Conservation (phyloP, 208 protist genomes). For the Wallacemonas sp. region DNA sequence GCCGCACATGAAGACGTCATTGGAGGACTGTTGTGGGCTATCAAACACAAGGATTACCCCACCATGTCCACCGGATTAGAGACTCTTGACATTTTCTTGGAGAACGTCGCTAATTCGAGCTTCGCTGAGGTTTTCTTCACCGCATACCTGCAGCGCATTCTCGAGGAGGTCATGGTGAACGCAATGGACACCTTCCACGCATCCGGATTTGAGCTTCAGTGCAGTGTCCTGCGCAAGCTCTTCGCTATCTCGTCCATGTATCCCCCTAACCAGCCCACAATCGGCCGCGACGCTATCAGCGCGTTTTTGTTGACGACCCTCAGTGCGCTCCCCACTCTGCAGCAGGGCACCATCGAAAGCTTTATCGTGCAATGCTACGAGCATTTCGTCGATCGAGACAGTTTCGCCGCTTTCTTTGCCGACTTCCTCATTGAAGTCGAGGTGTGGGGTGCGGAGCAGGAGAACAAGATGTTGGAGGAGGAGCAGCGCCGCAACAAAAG, state of each 20-base stretch:
- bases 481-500: slow-evolving; percentile 19
- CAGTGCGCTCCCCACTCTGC: slow-evolving; percentile 67
- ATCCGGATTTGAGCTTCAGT: slow-evolving; percentile 75
- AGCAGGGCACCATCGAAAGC: slow-evolving; percentile 29
- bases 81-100: slow-evolving; percentile 93
- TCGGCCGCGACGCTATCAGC: slow-evolving; percentile 58
- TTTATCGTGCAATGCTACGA: slow-evolving; percentile 67
- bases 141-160: slow-evolving; percentile 76
- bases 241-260: slow-evolving; percentile 69
- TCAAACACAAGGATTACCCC: slow-evolving; percentile 97
- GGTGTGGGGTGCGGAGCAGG: slow-evolving; percentile 87
- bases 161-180: slow-evolving; percentile 80
- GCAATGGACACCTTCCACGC: slow-evolving; percentile 85
- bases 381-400: slow-evolving; percentile 27
- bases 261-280: slow-evolving; percentile 35
- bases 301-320: slow-evolving; percentile 63
- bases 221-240: slow-evolving; percentile 71
- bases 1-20: slow-evolving; percentile 85
- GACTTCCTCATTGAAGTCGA: slow-evolving; percentile 87
- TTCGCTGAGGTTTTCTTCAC: slow-evolving; percentile 69
- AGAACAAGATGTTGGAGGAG: slow-evolving; percentile 71
- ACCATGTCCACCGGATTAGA: slow-evolving; percentile 92
- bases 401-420: slow-evolving; percentile 56
- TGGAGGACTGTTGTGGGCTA: slow-evolving; percentile 96
- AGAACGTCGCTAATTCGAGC: slow-evolving; percentile 60